A percentile compares a stretch with the other conserved stretches of the same genome.
These are phyloP conservation scores for Dactylellina haptotyla DNA, from an alignment of 2,329 filamentous ascomycete genomes.

Conservation along the genomic window DNA sequence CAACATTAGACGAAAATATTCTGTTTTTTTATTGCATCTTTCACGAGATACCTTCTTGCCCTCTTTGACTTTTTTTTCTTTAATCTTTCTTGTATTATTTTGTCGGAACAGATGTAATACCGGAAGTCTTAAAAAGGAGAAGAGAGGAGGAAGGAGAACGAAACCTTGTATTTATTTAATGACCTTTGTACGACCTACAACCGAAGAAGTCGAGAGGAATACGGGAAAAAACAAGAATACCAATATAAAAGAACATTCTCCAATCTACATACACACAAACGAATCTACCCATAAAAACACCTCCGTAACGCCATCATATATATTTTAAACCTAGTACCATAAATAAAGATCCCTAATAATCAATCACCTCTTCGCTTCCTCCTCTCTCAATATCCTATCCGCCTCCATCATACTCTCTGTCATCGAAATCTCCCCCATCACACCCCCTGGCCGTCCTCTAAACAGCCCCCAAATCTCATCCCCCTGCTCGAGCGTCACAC, in stretches of 20 bases:
- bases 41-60: slow-evolving; percentile 5
- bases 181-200: neutral
- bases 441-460: slow-evolving; percentile 22
- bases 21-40: slow-evolving; percentile 5
- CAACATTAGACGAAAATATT: slow-evolving; percentile 6
- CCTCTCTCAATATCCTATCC: slow-evolving; percentile 40
- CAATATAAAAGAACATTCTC: slow-evolving; percentile 2
- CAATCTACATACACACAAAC: neutral
- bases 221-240: neutral
- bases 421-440: slow-evolving; percentile 36
- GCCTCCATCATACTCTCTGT: slow-evolving; percentile 53
- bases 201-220: neutral
- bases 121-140: neutral
- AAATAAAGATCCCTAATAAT: neutral
- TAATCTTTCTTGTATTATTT: neutral
- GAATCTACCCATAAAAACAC: neutral
- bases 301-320: neutral
- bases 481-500: slow-evolving; percentile 47
- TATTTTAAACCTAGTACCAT: neutral
- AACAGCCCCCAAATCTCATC: slow-evolving; percentile 53
- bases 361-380: slow-evolving; percentile 31
- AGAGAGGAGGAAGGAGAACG: neutral
- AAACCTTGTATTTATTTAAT: slow-evolving; percentile 17
- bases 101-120: too few species aligned
- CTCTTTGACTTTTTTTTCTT: slow-evolving; percentile 6